Percentiles rank a stretch among this genome's conserved stretches.
Conservation (phyloP, 495 filamentous ascomycete genomes). For the Pseudoneurospora amorphoporcata region DNA sequence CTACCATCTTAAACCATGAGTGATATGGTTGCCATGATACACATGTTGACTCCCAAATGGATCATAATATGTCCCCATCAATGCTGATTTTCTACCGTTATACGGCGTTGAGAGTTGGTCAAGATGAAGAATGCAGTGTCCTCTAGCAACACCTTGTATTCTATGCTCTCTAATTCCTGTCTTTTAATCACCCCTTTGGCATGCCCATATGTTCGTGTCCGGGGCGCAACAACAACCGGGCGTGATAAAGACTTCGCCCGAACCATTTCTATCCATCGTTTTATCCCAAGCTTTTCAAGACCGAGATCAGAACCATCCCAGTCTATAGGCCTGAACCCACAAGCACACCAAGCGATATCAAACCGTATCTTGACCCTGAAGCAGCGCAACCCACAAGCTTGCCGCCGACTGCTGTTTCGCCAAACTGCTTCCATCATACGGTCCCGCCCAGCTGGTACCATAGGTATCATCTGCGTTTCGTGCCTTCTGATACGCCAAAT, state of each 20-base stretch:
- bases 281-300: neutral
- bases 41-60: too few species aligned
- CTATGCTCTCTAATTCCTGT: neutral
- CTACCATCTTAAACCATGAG: too few species aligned
- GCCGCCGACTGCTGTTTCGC: conserved; percentile 52
- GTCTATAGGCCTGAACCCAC: neutral
- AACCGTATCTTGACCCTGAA: neutral
- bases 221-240: neutral
- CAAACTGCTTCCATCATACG: conserved; percentile 32
- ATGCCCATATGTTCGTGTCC: neutral
- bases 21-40: too few species aligned
- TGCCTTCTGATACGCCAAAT: conserved; percentile 45
- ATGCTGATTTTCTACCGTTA: neutral
- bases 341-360: neutral
- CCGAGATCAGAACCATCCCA: neutral
- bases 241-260: neutral
- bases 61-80: too few species aligned
- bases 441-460: conserved; percentile 47
- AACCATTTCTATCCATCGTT: neutral
- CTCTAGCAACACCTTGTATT: neutral
- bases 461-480: conserved; percentile 38
- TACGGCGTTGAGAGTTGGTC: neutral
- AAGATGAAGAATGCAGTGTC: neutral
- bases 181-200: neutral
- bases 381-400: conserved; percentile 45